These are phyloP conservation scores for Nematodospora anomalae DNA, from an alignment of 1,139 yeast species.

Conservation along the genomic window DNA sequence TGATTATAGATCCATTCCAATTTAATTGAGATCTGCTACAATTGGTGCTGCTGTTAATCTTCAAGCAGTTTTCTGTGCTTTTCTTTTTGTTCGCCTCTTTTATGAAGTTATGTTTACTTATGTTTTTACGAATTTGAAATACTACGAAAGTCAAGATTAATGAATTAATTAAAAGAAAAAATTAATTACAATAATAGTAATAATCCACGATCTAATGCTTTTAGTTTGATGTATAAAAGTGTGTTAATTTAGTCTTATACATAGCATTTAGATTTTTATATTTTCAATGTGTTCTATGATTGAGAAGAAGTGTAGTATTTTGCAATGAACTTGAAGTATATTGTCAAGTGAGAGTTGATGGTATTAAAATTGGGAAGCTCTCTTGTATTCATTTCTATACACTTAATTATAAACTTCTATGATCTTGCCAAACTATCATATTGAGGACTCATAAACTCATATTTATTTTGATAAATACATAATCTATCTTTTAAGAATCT, in stretches of 20 bases:
- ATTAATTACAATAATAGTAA: neutral
- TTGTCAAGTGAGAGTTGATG: no score
- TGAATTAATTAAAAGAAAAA: neutral
- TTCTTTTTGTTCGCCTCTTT: neutral
- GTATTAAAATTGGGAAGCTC: no score
- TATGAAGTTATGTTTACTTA: neutral
- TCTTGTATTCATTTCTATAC: no score
- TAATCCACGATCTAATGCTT: neutral
- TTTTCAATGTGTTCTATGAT: no score
- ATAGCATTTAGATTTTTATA: neutral
- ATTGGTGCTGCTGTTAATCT: no score
- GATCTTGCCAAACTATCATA: constrained; percentile 50
- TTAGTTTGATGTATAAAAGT: neutral
- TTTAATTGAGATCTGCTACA: constrained; percentile 4
- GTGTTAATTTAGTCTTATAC: neutral
- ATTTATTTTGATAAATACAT: constrained; percentile 44
- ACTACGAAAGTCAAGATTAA: no score
- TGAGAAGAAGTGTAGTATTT: no score
- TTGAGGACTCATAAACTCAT: constrained; percentile 61
- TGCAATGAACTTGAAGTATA: no score
- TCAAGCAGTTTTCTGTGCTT: neutral
- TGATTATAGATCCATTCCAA: constrained; percentile 51
- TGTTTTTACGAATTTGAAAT: no score
- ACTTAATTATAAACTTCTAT: no score
- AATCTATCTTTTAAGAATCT: constrained; percentile 53